phyloP scores from a whole-genome alignment of 2,329 filamentous ascomycete species.

The Pochonia chlamydosporia region DNA sequence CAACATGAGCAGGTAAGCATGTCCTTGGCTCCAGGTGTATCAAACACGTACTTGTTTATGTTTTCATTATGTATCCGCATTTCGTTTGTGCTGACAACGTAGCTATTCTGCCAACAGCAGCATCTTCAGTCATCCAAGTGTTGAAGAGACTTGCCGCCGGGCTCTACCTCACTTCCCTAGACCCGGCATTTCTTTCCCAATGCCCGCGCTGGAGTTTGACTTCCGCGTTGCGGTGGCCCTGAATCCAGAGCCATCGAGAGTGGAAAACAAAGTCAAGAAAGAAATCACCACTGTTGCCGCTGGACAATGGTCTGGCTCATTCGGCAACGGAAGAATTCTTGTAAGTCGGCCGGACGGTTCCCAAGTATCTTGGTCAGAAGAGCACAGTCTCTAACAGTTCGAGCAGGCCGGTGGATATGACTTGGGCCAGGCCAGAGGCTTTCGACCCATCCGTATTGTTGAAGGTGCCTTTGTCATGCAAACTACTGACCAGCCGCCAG shows the following conservation, averaged over 20 bases:
- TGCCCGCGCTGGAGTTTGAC: conserved; percentile 41
- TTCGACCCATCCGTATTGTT: conserved; percentile 35
- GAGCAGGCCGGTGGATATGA: conserved; percentile 35
- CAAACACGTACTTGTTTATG: too few relatives aligned
- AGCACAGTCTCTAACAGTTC: conserved; percentile 12
- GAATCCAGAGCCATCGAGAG: conserved; percentile 35
- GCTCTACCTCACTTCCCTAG: conserved; percentile 35
- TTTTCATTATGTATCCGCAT: neutral
- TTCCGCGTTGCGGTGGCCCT: conserved; percentile 44
- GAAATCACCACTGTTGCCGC: conserved; percentile 44
- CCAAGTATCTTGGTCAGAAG: neutral
- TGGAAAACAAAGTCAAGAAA: conserved; percentile 37
- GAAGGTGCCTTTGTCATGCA: conserved; percentile 45
- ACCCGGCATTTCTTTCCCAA: conserved; percentile 36
- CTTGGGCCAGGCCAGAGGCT: conserved; percentile 34
- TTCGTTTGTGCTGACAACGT: neutral
- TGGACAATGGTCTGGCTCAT: conserved; percentile 42
- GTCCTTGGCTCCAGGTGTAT: too few relatives aligned
- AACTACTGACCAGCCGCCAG: conserved; percentile 40
- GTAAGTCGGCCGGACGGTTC: conserved; percentile 21
- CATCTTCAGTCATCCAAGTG: conserved; percentile 18
- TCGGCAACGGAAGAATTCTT: conserved; percentile 42
- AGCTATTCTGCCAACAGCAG: conserved; percentile 1
- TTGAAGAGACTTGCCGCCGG: conserved; percentile 33
- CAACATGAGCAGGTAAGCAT: conserved; percentile 9